A percentile compares a stretch with the other conserved stretches of the same genome.
Evolutionary conservation across 768 basidiomycete species (phyloP).

Genomic region (Myochromella boudieri): DNA sequence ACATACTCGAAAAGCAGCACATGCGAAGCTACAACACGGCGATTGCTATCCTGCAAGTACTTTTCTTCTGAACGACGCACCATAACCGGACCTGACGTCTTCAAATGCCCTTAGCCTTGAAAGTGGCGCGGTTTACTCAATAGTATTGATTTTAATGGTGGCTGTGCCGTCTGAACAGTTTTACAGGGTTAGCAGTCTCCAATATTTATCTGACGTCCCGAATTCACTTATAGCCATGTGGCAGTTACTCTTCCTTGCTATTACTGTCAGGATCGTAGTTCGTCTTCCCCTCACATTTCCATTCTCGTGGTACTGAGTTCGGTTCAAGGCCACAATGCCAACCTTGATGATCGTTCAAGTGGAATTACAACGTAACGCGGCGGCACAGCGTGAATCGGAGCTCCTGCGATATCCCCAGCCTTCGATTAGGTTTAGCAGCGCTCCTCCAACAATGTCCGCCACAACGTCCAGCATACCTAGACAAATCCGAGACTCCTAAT

Average conservation of each 20-base stretch:
- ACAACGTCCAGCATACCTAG: too few relatives aligned
- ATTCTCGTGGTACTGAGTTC: background rate
- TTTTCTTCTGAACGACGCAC: background rate
- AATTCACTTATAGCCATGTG: background rate
- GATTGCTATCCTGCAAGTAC: background rate
- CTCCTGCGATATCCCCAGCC: background rate
- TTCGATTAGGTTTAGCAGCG: background rate
- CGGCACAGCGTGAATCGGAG: background rate
- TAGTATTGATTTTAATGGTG: background rate
- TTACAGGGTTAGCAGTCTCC: background rate
- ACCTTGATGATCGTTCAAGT: background rate
- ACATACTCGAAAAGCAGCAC: background rate
- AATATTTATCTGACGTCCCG: background rate
- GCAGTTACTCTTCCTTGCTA: background rate
- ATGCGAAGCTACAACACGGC: background rate
- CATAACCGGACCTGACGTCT: background rate
- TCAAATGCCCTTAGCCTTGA: background rate
- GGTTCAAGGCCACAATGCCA: background rate
- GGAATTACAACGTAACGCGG: background rate
- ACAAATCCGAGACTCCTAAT: too few relatives aligned
- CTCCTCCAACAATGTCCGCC: too few relatives aligned
- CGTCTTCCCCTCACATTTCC: background rate
- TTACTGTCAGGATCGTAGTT: background rate
- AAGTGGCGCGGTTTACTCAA: background rate
- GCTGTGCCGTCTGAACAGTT: background rate